Evolutionary conservation across 2,329 filamentous ascomycete genomes (phyloP).

Genomic region (Ophiostoma quercus): DNA sequence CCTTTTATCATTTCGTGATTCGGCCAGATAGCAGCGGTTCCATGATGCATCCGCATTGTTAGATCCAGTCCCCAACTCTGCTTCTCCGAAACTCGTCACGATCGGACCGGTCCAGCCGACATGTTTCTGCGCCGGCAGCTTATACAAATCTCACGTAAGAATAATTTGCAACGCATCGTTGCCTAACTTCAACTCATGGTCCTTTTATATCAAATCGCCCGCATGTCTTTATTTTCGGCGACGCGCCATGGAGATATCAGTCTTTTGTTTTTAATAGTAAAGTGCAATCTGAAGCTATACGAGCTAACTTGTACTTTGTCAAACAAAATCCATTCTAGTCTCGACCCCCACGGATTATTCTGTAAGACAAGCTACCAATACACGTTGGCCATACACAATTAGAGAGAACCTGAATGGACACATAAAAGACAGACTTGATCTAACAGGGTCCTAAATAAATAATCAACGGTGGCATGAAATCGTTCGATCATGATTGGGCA

Average conservation of each 20-base stretch:
- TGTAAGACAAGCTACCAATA: not conserved
- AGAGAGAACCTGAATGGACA: slow-evolving; percentile 1
- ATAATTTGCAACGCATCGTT: too few relatives aligned
- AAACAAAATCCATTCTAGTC: not conserved
- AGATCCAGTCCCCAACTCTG: not conserved
- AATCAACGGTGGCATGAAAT: not conserved
- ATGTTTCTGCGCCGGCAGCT: not conserved
- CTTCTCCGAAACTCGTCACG: not conserved
- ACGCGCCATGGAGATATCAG: not conserved
- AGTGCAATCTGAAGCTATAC: not conserved
- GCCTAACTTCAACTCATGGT: too few relatives aligned
- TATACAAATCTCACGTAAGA: not conserved
- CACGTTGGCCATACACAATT: not conserved
- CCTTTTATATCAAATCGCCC: not conserved
- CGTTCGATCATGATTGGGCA: not conserved
- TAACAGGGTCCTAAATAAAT: not conserved
- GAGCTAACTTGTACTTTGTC: not conserved
- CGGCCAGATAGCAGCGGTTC: not conserved
- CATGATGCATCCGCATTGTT: not conserved
- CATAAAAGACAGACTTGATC: not conserved
- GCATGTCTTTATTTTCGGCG: not conserved
- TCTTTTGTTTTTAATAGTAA: not conserved
- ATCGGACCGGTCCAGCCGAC: slow-evolving; percentile 9
- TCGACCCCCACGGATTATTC: not conserved
- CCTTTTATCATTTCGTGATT: not conserved